These are phyloP conservation scores for Discostella stelligeroides DNA, from an alignment of 108 stramenopile species.

Conservation along the genomic window DNA sequence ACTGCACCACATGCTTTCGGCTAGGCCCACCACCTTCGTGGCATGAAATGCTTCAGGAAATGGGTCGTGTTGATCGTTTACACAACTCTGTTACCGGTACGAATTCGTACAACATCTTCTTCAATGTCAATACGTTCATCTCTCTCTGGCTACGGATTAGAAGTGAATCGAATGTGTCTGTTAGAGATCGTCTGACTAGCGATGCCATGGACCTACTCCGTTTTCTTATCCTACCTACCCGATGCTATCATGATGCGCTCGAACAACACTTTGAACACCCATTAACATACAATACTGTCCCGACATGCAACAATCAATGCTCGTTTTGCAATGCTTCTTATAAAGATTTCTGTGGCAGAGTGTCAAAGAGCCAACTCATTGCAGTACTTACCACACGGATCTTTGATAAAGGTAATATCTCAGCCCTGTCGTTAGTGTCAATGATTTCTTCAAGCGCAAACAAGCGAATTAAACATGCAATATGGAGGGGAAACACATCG, in stretches of 20 bases:
- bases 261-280: slow-evolving; percentile 18
- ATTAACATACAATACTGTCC: neutral
- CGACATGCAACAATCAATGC: neutral
- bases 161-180: neutral
- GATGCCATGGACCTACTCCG: neutral
- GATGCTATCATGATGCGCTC: slow-evolving; percentile 15
- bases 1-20: too few relatives aligned
- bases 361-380: neutral
- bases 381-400: neutral
- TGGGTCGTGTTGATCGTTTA: slow-evolving; percentile 17
- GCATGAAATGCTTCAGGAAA: slow-evolving; percentile 15
- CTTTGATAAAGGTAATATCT: neutral
- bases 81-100: neutral
- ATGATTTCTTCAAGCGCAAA: neutral
- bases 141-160: neutral
- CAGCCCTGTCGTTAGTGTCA: neutral
- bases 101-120: neutral
- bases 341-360: neutral
- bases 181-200: neutral
- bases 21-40: too few relatives aligned
- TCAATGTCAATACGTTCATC: slow-evolving; percentile 3
- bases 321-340: neutral
- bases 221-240: slow-evolving; percentile 1
- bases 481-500: neutral
- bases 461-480: neutral